These are phyloP conservation scores for Triangularia setosa DNA, from an alignment of 2,329 filamentous ascomycete species.

Conservation along the genomic window DNA sequence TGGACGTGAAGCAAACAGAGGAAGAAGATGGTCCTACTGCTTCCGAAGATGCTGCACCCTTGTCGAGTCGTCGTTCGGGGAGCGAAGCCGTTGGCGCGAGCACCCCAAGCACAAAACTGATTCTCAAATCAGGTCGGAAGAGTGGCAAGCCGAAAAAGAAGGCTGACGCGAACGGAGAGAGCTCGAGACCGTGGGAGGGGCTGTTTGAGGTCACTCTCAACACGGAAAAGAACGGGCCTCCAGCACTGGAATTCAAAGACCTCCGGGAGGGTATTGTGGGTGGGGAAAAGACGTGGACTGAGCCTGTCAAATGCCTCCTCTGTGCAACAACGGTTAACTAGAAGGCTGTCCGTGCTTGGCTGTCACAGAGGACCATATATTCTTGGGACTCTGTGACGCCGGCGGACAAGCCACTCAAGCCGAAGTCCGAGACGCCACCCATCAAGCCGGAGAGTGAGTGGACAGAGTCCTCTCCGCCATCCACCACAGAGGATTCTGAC, in stretches of 20 bases:
- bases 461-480: background rate
- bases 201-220: constrained; percentile 49
- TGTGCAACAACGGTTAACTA: constrained; percentile 47
- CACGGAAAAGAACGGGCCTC: constrained; percentile 41
- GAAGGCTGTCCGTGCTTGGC: background rate
- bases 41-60: constrained; percentile 22
- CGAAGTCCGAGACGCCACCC: background rate
- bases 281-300: constrained; percentile 51
- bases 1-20: constrained; percentile 34
- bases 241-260: constrained; percentile 50
- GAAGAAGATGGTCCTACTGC: constrained; percentile 26
- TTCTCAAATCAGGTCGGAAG: constrained; percentile 28
- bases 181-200: constrained; percentile 46
- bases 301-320: constrained; percentile 48
- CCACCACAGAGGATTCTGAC: background rate
- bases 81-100: constrained; percentile 26
- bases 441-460: background rate
- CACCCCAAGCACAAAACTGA: constrained; percentile 26
- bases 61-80: constrained; percentile 21
- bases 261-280: constrained; percentile 44
- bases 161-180: constrained; percentile 29
- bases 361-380: background rate
- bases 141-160: constrained; percentile 36
- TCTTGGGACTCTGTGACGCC: background rate
- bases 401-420: background rate